phyloP scores from a whole-genome alignment of 768 basidiomycete species.

The Grammothele lineata region DNA sequence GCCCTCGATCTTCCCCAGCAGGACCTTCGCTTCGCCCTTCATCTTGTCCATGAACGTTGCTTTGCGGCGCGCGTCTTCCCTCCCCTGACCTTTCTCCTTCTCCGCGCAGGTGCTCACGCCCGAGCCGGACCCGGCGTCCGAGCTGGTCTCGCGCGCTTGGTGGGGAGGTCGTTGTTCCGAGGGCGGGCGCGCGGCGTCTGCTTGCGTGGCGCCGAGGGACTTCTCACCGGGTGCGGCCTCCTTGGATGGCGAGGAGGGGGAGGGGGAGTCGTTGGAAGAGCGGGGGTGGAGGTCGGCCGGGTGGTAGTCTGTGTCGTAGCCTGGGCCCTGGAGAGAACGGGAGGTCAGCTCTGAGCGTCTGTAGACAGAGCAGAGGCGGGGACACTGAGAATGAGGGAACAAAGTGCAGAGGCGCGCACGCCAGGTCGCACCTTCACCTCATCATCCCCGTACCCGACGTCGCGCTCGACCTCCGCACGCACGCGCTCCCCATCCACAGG shows the following conservation, averaged over 20 bases:
- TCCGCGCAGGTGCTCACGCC: constrained; percentile 3
- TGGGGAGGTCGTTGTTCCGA: no score
- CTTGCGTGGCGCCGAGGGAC: no score
- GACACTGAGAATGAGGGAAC: neutral
- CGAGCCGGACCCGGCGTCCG: neutral
- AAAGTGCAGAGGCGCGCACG: neutral
- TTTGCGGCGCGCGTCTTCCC: constrained; percentile 16
- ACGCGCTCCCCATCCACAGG: constrained; percentile 4
- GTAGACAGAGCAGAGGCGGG: no score
- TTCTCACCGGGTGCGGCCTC: no score
- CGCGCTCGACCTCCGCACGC: neutral
- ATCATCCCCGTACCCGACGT: neutral
- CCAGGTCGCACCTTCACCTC: no score
- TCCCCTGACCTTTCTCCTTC: no score
- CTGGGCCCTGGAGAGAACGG: constrained; percentile 14
- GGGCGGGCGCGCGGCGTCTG: no score
- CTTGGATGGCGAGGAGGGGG: no score
- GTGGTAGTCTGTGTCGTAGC: constrained; percentile 25
- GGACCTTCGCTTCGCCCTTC: constrained; percentile 28
- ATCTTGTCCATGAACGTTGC: constrained; percentile 28
- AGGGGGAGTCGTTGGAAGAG: neutral
- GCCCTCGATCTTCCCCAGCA: constrained; percentile 26
- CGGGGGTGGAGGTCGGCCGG: constrained; percentile 22
- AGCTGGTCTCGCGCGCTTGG: no score
- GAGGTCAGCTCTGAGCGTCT: neutral